Conservation (phyloP, 306 rosid genomes). For the Vigna nakashimae region DNA sequence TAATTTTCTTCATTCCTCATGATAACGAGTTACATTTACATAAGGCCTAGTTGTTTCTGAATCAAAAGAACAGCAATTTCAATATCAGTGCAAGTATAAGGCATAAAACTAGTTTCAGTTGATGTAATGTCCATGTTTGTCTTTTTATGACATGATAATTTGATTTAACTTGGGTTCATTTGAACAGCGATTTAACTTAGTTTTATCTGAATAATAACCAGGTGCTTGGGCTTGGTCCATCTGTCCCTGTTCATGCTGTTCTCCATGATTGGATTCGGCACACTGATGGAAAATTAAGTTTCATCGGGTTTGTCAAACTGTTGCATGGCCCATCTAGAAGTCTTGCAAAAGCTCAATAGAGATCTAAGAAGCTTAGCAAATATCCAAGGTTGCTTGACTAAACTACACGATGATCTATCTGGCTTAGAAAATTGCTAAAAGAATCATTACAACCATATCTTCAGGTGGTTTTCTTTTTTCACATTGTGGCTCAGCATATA, state of each 20-base stretch:
- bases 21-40: not conserved
- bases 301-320: slow-evolving; percentile 78
- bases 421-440: slow-evolving; percentile 38
- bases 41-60: slow-evolving; percentile 9
- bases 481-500: slow-evolving; percentile 33
- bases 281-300: slow-evolving; percentile 79
- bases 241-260: slow-evolving; percentile 81
- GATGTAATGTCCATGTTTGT: not conserved
- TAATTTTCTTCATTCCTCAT: slow-evolving; percentile 13
- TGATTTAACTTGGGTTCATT: not conserved
- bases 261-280: slow-evolving; percentile 86
- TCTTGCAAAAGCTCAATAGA: slow-evolving; percentile 60
- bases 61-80: slow-evolving; percentile 12
- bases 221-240: slow-evolving; percentile 85
- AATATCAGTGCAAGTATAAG: not conserved
- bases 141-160: not conserved
- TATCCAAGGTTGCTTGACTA: slow-evolving; percentile 28
- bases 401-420: slow-evolving; percentile 35
- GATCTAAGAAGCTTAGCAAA: slow-evolving; percentile 27
- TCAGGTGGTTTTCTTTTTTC: slow-evolving; percentile 6
- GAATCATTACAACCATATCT: slow-evolving; percentile 10
- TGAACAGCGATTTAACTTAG: not conserved
- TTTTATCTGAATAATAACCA: slow-evolving; percentile 46
- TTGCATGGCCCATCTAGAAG: slow-evolving; percentile 74
- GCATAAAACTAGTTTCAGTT: slow-evolving; percentile 5